Percentiles rank a stretch among this genome's conserved stretches.
Evolutionary conservation across 139 green algal species (phyloP).

Genomic region (Tetraselmis chui): DNA sequence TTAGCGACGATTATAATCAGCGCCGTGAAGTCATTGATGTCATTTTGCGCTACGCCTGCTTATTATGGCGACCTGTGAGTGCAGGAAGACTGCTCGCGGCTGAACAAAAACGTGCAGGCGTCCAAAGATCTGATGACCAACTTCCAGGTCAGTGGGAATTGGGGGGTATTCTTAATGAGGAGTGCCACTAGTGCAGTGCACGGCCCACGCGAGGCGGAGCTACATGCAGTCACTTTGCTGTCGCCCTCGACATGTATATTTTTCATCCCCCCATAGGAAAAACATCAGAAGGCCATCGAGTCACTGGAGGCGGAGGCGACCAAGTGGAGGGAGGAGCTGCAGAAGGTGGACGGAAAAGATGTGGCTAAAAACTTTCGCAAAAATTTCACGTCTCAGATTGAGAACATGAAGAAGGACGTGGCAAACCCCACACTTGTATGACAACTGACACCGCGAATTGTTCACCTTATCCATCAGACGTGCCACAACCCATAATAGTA

Average conservation of each 20-base stretch:
- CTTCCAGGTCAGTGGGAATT: neutral
- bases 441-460: too few relatives aligned
- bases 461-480: too few relatives aligned
- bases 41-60: too few relatives aligned
- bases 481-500: too few relatives aligned
- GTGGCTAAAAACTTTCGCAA: neutral
- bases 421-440: neutral
- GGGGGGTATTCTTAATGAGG: neutral
- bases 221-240: neutral
- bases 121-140: neutral
- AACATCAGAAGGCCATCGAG: neutral
- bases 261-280: neutral
- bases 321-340: neutral
- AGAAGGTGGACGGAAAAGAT: neutral
- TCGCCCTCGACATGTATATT: neutral
- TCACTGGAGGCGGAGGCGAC: neutral
- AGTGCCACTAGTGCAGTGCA: neutral
- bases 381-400: neutral
- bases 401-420: neutral
- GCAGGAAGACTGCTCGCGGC: neutral
- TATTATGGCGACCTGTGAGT: too few relatives aligned
- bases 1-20: neutral
- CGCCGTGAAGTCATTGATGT: neutral
- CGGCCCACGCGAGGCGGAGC: neutral
- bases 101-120: neutral